Percentiles rank a stretch among this genome's conserved stretches.
phyloP scores from a whole-genome alignment of 2,329 filamentous ascomycete species.

The Harringtonia aguacate region DNA sequence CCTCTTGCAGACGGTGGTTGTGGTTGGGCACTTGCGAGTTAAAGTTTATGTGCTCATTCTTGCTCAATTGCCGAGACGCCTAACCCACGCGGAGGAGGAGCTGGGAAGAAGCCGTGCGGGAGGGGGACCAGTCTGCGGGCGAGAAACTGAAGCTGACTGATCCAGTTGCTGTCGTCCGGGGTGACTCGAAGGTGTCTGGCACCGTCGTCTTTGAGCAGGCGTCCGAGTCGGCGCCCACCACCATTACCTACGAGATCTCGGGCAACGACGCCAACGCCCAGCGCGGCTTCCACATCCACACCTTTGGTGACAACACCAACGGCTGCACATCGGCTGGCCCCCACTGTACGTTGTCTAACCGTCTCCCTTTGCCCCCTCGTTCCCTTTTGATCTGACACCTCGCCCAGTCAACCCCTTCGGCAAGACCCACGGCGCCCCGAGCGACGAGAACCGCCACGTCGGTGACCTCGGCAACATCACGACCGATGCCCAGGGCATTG shows the following conservation, averaged over 20 bases:
- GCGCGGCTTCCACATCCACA: constrained; percentile 97
- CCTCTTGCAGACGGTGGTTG: too few relatives aligned
- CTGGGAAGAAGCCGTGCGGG: too few relatives aligned
- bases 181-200: constrained; percentile 91
- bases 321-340: constrained; percentile 97
- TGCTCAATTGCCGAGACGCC: too few relatives aligned
- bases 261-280: constrained; percentile 91
- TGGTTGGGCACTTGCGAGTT: too few relatives aligned
- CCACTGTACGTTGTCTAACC: constrained; percentile 61
- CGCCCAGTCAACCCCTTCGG: constrained; percentile 78
- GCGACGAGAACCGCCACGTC: constrained; percentile 79
- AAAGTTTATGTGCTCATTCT: too few relatives aligned
- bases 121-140: too few relatives aligned
- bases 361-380: neutral
- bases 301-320: constrained; percentile 99
- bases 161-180: constrained; percentile 88
- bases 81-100: too few relatives aligned
- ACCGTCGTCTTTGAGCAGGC: constrained; percentile 93
- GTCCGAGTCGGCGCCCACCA: constrained; percentile 71
- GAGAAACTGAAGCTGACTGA: neutral
- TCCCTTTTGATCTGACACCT: neutral
- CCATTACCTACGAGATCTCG: constrained; percentile 81
- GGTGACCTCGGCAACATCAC: constrained; percentile 96
- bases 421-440: constrained; percentile 85
- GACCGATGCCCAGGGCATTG: constrained; percentile 86